Conservation (phyloP, 768 basidiomycete species). For the Xerocomellus intermedius region DNA sequence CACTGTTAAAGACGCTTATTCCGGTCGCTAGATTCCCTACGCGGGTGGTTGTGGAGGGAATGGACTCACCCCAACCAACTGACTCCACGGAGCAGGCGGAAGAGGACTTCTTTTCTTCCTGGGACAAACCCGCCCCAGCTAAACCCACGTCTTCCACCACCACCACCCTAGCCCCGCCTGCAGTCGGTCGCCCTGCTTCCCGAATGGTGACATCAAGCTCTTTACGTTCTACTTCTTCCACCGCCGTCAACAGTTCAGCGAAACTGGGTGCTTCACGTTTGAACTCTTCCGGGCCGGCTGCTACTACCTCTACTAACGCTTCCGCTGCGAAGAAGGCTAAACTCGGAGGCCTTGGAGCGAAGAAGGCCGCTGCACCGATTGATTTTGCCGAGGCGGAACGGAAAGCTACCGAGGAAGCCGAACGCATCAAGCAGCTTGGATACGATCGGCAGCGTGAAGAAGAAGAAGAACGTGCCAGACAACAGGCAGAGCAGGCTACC, state of each 20-base stretch:
- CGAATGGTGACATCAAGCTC: slow-evolving; percentile 69
- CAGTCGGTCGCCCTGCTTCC: slow-evolving; percentile 54
- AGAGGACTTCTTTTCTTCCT: slow-evolving; percentile 96
- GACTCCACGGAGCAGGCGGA: slow-evolving; percentile 52
- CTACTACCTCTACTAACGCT: slow-evolving; percentile 29
- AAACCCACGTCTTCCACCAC: slow-evolving; percentile 53
- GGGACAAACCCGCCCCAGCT: slow-evolving; percentile 79
- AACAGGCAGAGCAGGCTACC: slow-evolving; percentile 53
- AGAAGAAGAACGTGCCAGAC: slow-evolving; percentile 71
- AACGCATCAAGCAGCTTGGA: slow-evolving; percentile 86
- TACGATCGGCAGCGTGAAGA: slow-evolving; percentile 87
- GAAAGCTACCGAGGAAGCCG: slow-evolving; percentile 88
- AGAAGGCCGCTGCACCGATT: slow-evolving; percentile 76
- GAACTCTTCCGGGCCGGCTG: slow-evolving; percentile 38
- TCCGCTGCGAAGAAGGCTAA: slow-evolving; percentile 59
- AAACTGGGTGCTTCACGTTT: slow-evolving; percentile 45
- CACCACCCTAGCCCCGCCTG: slow-evolving; percentile 52
- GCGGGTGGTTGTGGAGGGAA: slow-evolving; percentile 82
- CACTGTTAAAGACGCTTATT: not conserved
- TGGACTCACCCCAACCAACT: slow-evolving; percentile 43
- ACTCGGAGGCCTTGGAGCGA: slow-evolving; percentile 80
- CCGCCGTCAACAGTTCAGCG: slow-evolving; percentile 27
- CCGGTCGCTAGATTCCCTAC: slow-evolving; percentile 60
- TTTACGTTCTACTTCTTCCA: slow-evolving; percentile 46
- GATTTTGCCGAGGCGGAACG: slow-evolving; percentile 95